Evolutionary conservation across 2,329 filamentous ascomycete species (phyloP).

Genomic region (Ophiostoma triangulosporum): DNA sequence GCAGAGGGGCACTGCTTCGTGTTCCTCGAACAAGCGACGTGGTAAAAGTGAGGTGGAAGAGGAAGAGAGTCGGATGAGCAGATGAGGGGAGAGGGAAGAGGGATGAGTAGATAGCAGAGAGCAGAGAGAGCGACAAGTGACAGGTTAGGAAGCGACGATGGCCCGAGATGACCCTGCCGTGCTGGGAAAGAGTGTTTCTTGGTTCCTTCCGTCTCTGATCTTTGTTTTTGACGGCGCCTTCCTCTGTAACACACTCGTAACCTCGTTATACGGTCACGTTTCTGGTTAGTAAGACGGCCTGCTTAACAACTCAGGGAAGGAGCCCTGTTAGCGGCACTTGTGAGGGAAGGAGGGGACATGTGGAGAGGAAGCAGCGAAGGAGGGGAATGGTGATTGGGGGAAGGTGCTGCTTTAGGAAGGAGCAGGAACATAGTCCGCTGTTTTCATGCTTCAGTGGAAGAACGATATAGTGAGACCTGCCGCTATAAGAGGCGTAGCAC

Average conservation of each 20-base stretch:
- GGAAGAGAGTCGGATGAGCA: not conserved
- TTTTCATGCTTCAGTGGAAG: not conserved
- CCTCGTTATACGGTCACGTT: too few relatives aligned
- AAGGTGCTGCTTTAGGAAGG: constrained; percentile 2
- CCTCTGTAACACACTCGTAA: constrained; percentile 1
- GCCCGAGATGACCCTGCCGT: not conserved
- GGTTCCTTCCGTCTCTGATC: constrained; percentile 1
- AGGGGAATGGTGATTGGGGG: constrained; percentile 1
- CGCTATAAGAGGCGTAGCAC: not conserved
- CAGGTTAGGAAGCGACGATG: not conserved
- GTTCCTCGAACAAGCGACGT: not conserved
- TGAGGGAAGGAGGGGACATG: constrained; percentile 5
- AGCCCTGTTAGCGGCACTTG: not conserved
- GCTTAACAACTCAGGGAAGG: not conserved
- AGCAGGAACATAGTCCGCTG: not conserved
- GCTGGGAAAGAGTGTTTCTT: not conserved
- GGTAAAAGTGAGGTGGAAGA: not conserved
- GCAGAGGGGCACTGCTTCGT: not conserved
- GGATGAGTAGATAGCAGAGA: not conserved
- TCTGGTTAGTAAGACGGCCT: not conserved
- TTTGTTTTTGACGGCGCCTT: not conserved
- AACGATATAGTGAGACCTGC: not conserved
- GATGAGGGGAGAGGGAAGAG: not conserved
- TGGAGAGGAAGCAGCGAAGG: constrained; percentile 4
- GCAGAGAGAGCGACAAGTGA: not conserved